Evolutionary conservation across 1,139 yeast species (phyloP).

Genomic region (Hyphopichia burtonii): DNA sequence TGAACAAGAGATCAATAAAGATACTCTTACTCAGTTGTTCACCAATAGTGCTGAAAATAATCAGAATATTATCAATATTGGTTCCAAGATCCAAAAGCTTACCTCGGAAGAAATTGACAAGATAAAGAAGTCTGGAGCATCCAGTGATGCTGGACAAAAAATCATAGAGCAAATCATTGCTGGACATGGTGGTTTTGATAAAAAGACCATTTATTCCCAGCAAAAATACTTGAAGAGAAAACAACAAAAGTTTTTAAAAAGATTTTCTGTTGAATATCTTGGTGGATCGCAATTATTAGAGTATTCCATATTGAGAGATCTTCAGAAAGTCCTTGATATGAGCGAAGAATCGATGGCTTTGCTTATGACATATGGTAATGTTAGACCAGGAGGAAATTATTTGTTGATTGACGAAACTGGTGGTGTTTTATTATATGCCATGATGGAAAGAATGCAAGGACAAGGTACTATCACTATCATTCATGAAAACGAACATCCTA

Average conservation of each 20-base stretch:
- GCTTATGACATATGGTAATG: slow-evolving; percentile 72
- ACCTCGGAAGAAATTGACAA: slow-evolving; percentile 75
- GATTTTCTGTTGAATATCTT: slow-evolving; percentile 78
- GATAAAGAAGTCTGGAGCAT: slow-evolving; percentile 65
- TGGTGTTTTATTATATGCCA: slow-evolving; percentile 76
- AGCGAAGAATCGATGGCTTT: slow-evolving; percentile 82
- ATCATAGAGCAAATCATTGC: slow-evolving; percentile 80
- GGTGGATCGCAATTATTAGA: slow-evolving; percentile 77
- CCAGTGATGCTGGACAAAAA: slow-evolving; percentile 69
- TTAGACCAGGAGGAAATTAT: slow-evolving; percentile 87
- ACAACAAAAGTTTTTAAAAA: slow-evolving; percentile 83
- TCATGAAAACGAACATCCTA: slow-evolving; percentile 93
- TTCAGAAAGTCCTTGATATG: slow-evolving; percentile 71
- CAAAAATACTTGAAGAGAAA: slow-evolving; percentile 89
- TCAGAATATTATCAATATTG: slow-evolving; percentile 69
- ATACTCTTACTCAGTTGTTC: slow-evolving; percentile 42
- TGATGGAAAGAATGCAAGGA: slow-evolving; percentile 88
- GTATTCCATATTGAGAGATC: slow-evolving; percentile 72
- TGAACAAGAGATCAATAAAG: slow-evolving; percentile 30
- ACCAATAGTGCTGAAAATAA: slow-evolving; percentile 58
- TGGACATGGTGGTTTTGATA: slow-evolving; percentile 82
- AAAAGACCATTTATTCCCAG: slow-evolving; percentile 86
- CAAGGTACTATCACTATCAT: slow-evolving; percentile 72
- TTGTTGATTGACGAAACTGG: slow-evolving; percentile 89
- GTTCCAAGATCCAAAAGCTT: slow-evolving; percentile 72